Percentiles rank a stretch among this genome's conserved stretches.
Evolutionary conservation across 2,329 filamentous ascomycete genomes (phyloP).

Genomic region (Thielaviopsis cerberus): DNA sequence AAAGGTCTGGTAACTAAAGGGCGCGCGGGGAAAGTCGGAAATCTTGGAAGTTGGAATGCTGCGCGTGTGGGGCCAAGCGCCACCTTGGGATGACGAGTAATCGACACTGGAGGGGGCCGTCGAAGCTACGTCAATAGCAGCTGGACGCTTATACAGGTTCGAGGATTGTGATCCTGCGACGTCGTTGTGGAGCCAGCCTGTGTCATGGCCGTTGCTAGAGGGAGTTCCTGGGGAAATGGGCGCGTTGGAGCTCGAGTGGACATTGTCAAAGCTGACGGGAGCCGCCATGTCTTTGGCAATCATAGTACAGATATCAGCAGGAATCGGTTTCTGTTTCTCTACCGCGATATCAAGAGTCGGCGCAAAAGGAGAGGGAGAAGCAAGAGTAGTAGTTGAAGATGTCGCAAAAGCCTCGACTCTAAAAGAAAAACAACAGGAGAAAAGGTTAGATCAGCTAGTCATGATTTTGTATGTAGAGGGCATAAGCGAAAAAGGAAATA

Average conservation of each 20-base stretch:
- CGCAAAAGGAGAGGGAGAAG: neutral
- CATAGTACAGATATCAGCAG: neutral
- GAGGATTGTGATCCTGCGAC: neutral
- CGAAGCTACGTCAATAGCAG: neutral
- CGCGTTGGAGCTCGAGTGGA: conserved; percentile 15
- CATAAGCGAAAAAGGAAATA: neutral
- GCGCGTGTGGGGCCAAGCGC: neutral
- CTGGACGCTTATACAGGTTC: neutral
- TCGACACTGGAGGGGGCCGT: neutral
- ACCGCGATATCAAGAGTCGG: neutral
- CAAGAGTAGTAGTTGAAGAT: neutral
- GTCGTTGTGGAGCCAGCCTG: conserved; percentile 20
- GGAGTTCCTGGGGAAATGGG: conserved; percentile 16
- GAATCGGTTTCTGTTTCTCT: neutral
- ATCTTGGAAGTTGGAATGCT: neutral
- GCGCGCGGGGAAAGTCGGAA: neutral
- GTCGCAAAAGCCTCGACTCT: neutral
- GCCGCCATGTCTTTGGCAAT: neutral
- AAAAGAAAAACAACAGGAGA: neutral
- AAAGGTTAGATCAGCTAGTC: neutral
- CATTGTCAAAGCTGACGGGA: neutral
- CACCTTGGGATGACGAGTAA: neutral
- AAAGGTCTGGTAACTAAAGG: neutral
- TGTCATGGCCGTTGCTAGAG: conserved; percentile 13
- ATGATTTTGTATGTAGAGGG: neutral